Evolutionary conservation across 495 filamentous ascomycete genomes (phyloP).

Genomic region (Neurospora africana): DNA sequence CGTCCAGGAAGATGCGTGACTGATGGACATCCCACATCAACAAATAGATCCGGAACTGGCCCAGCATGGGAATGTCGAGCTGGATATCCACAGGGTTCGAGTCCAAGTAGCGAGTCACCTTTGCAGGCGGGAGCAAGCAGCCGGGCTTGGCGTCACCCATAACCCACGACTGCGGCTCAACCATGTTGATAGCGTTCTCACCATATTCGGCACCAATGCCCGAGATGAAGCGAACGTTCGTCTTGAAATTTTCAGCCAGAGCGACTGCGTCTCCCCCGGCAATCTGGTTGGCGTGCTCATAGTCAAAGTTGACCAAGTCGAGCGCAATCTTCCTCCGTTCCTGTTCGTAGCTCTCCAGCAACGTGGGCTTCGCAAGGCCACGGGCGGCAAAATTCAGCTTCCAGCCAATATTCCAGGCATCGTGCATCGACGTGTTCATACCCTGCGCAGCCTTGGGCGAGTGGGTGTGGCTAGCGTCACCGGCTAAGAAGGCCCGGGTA

Average conservation of each 20-base stretch:
- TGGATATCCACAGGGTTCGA: constrained; percentile 63
- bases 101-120: constrained; percentile 57
- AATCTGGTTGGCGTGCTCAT: constrained; percentile 48
- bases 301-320: constrained; percentile 59
- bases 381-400: constrained; percentile 55
- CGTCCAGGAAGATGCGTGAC: constrained; percentile 42
- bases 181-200: constrained; percentile 45
- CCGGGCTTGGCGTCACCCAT: constrained; percentile 43
- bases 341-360: constrained; percentile 54
- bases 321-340: constrained; percentile 53
- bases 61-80: constrained; percentile 58
- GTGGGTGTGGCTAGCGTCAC: constrained; percentile 68
- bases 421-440: constrained; percentile 73
- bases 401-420: constrained; percentile 69
- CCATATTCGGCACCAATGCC: constrained; percentile 56
- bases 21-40: constrained; percentile 45
- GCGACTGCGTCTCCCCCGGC: constrained; percentile 44
- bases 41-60: constrained; percentile 60
- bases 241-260: constrained; percentile 51
- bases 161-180: constrained; percentile 25
- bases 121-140: constrained; percentile 49
- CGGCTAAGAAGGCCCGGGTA: constrained; percentile 54
- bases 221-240: constrained; percentile 57
- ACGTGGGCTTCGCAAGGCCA: constrained; percentile 38
- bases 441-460: constrained; percentile 67